These are phyloP conservation scores for Claviceps africana DNA, from an alignment of 2,329 filamentous ascomycete species.

Conservation along the genomic window DNA sequence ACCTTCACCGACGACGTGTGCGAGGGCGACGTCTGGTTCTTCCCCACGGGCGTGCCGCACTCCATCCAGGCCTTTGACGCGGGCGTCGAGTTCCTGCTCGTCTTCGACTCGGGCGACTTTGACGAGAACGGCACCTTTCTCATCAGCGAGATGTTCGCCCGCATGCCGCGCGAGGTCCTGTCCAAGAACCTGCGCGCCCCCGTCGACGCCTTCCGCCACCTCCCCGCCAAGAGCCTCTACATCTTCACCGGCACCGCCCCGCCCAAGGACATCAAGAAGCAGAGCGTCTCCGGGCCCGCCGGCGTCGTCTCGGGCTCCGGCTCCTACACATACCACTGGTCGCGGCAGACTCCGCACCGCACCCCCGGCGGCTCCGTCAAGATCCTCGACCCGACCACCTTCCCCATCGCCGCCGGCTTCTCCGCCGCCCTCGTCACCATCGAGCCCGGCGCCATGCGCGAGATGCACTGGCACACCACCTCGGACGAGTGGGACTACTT, in stretches of 20 bases:
- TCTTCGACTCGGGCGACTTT: slow-evolving; percentile 46
- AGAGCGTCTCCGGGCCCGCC: slow-evolving; percentile 32
- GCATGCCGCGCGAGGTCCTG: slow-evolving; percentile 37
- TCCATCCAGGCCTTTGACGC: slow-evolving; percentile 40
- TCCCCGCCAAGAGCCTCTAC: slow-evolving; percentile 33
- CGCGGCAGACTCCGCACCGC: slow-evolving; percentile 33
- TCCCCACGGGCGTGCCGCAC: slow-evolving; percentile 34
- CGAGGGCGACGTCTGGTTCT: slow-evolving; percentile 21
- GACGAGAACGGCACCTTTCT: slow-evolving; percentile 47
- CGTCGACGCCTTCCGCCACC: slow-evolving; percentile 30
- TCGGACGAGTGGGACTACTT: slow-evolving; percentile 50
- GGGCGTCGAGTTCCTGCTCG: slow-evolving; percentile 43
- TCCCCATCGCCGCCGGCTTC: slow-evolving; percentile 41
- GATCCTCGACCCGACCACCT: slow-evolving; percentile 41
- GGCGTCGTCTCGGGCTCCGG: slow-evolving; percentile 24
- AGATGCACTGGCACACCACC: slow-evolving; percentile 49
- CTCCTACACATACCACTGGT: slow-evolving; percentile 37
- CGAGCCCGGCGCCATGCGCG: slow-evolving; percentile 48
- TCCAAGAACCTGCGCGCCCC: slow-evolving; percentile 40
- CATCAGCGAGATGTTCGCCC: slow-evolving; percentile 36
- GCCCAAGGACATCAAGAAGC: slow-evolving; percentile 28
- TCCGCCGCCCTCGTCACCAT: slow-evolving; percentile 43
- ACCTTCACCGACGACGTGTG: slow-evolving; percentile 33
- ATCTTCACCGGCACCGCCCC: slow-evolving; percentile 39
- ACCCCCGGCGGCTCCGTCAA: slow-evolving; percentile 45